Evolutionary conservation across 75 land plant species (phyloP), one percentile per base, ranked within the genome.

Genomic region (Pinus taeda): DNA sequence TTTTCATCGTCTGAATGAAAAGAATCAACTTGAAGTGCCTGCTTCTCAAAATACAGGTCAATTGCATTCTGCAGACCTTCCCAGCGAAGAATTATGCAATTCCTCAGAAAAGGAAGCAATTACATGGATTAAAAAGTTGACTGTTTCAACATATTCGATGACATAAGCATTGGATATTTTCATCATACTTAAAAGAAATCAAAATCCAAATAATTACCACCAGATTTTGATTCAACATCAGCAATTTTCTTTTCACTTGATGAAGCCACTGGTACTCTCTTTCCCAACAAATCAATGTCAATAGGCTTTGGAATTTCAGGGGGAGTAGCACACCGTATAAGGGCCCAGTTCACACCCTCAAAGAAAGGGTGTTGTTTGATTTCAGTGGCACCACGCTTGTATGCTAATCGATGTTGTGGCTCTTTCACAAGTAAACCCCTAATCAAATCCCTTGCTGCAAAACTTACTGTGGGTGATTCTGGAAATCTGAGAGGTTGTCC

Each of bases 341-440:
- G 77, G 36, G 94, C 92, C 94, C 94, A 92, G 36, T 92, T 92
- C 62, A 92, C 77, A 55, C 94, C 94, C 33, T 88, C 90, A 59
- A 92, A 92, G 82, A 92, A 92, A 2, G 93, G 93, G 59, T 92
- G 94, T 60, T 86, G 85, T 79, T 90, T 92, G 74, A 92, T 90
- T 79, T 92, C 94, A 8, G 90, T 87, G 55, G 94, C 93, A 15
- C 94, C 94, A 45, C 86, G 75, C 53, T 90, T 83, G 18, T 77
- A 79, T 13, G 90, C 94, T 78, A 92, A 78, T 8, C 94, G 79
- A 79, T 83, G 83, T 83, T 88, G 86, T 3, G 94, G 94, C 59
- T 92, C 95, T 88, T 92, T 92, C 49, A 80, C 79, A 73, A 93
- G 77, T 60, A 93, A 73, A 12, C 88, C 91, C 71, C 85, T 67